phyloP scores from a whole-genome alignment of 2,329 filamentous ascomycete genomes.

The Acrocalymma vagum region DNA sequence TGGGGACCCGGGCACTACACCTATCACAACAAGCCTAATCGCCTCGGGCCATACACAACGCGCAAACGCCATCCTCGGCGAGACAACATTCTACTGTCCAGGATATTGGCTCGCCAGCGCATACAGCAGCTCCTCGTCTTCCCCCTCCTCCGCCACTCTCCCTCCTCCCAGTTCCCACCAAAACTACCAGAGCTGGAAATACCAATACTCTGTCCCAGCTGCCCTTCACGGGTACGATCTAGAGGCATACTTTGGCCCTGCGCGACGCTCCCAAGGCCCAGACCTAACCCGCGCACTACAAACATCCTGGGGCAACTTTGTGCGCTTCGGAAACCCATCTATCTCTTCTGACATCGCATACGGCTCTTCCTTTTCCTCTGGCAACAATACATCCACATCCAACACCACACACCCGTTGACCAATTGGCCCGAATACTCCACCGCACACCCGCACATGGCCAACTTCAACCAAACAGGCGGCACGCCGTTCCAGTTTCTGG shows the following conservation, averaged over 20 bases:
- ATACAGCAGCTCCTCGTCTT: constrained; percentile 36
- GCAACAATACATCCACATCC: no score
- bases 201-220: constrained; percentile 28
- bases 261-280: constrained; percentile 9
- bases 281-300: constrained; percentile 16
- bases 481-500: constrained; percentile 3
- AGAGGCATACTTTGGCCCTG: constrained; percentile 22
- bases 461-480: constrained; percentile 34
- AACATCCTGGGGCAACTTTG: constrained; percentile 27
- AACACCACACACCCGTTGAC: constrained; percentile 7
- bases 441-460: constrained; percentile 7
- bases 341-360: constrained; percentile 14
- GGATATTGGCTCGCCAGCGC: constrained; percentile 64
- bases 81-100: constrained; percentile 64
- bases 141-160: constrained; percentile 26
- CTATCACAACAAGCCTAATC: constrained; percentile 59
- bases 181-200: constrained; percentile 17
- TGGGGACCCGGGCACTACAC: constrained; percentile 50
- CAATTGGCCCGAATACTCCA: constrained; percentile 22
- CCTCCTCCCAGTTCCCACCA: constrained; percentile 22
- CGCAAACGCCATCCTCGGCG: constrained; percentile 61
- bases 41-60: constrained; percentile 65
- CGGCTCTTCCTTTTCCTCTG: constrained; percentile 7
- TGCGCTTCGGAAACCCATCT: constrained; percentile 18
- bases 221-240: constrained; percentile 23